Conservation (phyloP, 495 filamentous ascomycete species). For the Podospora sp. region DNA sequence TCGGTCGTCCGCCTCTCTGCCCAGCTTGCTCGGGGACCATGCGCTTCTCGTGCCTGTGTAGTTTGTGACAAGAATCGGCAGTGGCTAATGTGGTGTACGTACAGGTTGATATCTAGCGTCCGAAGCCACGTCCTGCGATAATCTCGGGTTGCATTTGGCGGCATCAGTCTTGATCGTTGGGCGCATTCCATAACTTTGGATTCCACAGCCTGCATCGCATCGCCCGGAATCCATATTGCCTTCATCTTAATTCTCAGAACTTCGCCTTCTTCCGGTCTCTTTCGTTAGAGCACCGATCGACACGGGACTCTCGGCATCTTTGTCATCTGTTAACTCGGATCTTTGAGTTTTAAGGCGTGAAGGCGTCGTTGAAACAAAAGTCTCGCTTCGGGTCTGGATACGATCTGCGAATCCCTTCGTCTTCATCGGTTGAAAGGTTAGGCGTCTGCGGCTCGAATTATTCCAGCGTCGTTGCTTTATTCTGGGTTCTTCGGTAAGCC, state of each 20-base stretch:
- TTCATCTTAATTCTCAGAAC: constrained; percentile 19
- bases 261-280: constrained; percentile 23
- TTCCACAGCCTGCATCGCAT: constrained; percentile 14
- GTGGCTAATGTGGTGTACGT: not conserved
- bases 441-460: constrained; percentile 24
- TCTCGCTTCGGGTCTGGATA: constrained; percentile 35
- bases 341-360: constrained; percentile 34
- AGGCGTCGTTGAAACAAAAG: constrained; percentile 27
- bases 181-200: constrained; percentile 13
- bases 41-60: not conserved
- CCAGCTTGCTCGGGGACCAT: not conserved
- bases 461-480: constrained; percentile 27
- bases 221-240: constrained; percentile 11
- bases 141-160: constrained; percentile 23
- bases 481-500: constrained; percentile 19
- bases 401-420: constrained; percentile 22
- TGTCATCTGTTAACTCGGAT: constrained; percentile 27
- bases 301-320: constrained; percentile 23
- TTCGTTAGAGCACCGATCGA: constrained; percentile 1
- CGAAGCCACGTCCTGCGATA: not conserved
- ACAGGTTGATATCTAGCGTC: constrained; percentile 12
- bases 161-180: constrained; percentile 21
- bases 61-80: not conserved
- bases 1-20: too few relatives aligned
- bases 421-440: constrained; percentile 17